These are phyloP conservation scores for Lotus japonicus DNA, from an alignment of 306 rosid genomes.

Conservation along the genomic window DNA sequence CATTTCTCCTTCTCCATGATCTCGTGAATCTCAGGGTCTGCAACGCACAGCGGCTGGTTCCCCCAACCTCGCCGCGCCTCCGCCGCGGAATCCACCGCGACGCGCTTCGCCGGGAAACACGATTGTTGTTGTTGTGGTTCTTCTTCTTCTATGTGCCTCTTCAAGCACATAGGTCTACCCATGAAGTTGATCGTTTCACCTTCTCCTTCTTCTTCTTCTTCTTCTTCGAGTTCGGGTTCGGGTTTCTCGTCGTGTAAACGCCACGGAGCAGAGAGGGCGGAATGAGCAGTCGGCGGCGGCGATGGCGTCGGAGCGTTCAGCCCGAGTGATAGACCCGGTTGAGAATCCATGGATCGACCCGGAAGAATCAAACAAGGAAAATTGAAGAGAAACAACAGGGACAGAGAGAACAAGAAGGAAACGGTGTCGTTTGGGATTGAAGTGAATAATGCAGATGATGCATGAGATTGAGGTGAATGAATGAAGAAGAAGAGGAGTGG, in stretches of 20 bases:
- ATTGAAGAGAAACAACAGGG: background rate
- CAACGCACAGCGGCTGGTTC: slow-evolving; percentile 48
- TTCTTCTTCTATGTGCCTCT: slow-evolving; percentile 45
- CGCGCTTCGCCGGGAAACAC: slow-evolving; percentile 39
- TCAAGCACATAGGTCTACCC: slow-evolving; percentile 44
- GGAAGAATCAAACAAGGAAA: background rate
- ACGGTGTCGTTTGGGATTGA: background rate
- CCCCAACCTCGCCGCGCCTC: slow-evolving; percentile 41
- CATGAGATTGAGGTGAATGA: too few species aligned
- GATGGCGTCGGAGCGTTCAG: slow-evolving; percentile 36
- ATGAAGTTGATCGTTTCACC: slow-evolving; percentile 50
- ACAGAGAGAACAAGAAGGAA: background rate
- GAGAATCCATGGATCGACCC: slow-evolving; percentile 43
- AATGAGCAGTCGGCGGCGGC: slow-evolving; percentile 7
- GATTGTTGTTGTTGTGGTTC: too few species aligned
- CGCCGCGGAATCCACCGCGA: slow-evolving; percentile 19
- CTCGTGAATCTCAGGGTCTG: slow-evolving; percentile 62
- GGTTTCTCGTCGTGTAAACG: background rate
- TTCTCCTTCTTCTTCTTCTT: slow-evolving; percentile 36
- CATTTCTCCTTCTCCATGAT: slow-evolving; percentile 73
- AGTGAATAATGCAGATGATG: too few species aligned
- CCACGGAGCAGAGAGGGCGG: slow-evolving; percentile 12
- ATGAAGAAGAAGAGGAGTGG: too few species aligned
- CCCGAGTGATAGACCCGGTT: slow-evolving; percentile 55
- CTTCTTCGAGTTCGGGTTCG: background rate